Base-by-base conservation (phyloP, 2,329 filamentous ascomycete species). In the Trichoderma gracile region DNA sequence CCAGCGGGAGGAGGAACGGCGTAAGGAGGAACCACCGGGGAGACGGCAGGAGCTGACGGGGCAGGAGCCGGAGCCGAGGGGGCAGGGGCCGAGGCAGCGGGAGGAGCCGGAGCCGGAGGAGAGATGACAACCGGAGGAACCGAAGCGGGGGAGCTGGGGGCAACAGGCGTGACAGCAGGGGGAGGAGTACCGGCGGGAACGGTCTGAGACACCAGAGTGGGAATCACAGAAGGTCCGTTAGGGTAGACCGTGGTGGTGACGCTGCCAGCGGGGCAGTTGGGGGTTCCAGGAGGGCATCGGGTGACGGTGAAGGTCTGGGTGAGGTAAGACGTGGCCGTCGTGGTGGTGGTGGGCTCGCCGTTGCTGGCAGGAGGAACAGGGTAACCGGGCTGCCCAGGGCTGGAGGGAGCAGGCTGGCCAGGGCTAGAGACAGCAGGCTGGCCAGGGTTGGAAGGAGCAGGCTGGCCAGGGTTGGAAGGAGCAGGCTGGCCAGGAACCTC, bases 231-330 rank as follows among this genome's bases (percentile, higher is more conserved):
- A 21, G 63, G 50, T 50, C 72, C 69, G 69, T 67, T 69, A 38
- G 69, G 67, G 64, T 70, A 70, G 59, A 72, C 66, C 27, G 67
- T 69, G 53, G 72, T 76, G 63, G 71, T 75, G 49, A 73, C 68
- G 30, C 67, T 68, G 61, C 74, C 74, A 54, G 71, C 67, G 42
- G 72, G 72, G 72, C 75, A 77, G 71, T 73, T 67, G 38, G 72
- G 67, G 10, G 71, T 69, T 17, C 65, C 68, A 40, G 73, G 69
- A 49, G 72, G 66, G 63, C 75, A 77, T 62, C 71, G 64, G 17
- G 73, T 73, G 63, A 77, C 68, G 52, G 74, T 76, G 69, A 72
- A 74, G 38, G 69, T 73, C 68, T 72, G 72, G 45, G 75, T 77
- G 54, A 69, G 72, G 69, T 72, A 74, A 30, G 71, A 70, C 33